Percentiles rank a stretch among this genome's conserved stretches.
Conservation (phyloP, 345 rosid species). For the Euphorbia pulcherrima region DNA sequence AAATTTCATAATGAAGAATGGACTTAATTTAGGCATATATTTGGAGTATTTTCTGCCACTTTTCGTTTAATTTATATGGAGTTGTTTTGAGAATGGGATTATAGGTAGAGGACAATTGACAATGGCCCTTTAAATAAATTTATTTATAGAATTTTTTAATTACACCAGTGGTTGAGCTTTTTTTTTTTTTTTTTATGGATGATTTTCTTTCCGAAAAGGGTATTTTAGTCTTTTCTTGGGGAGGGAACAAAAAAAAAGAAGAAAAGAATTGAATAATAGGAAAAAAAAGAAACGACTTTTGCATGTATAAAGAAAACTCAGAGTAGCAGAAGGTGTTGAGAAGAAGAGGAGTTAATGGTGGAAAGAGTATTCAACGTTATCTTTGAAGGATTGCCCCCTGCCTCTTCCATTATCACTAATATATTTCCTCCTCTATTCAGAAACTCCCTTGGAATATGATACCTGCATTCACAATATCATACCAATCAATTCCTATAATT, state of each 20-base stretch:
- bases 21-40: background rate
- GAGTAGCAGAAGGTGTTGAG: background rate
- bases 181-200: too few relatives aligned
- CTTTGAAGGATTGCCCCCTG: slow-evolving; percentile 57
- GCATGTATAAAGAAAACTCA: background rate
- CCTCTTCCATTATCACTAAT: slow-evolving; percentile 62
- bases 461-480: background rate
- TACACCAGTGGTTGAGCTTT: too few relatives aligned
- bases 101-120: background rate
- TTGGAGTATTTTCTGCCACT: background rate
- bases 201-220: too few relatives aligned
- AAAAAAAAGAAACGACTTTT: too few relatives aligned
- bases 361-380: slow-evolving; percentile 50
- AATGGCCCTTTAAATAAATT: too few relatives aligned
- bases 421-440: slow-evolving; percentile 32
- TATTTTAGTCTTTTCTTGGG: too few relatives aligned
- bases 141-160: too few relatives aligned
- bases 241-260: too few relatives aligned
- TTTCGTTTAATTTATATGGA: background rate
- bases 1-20: background rate
- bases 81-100: background rate
- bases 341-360: background rate
- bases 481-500: too few relatives aligned
- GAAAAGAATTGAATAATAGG: too few relatives aligned
- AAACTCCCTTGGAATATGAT: slow-evolving; percentile 19